These are phyloP conservation scores for Komagataella pastoris DNA, from an alignment of 805 yeast genomes.

Conservation along the genomic window DNA sequence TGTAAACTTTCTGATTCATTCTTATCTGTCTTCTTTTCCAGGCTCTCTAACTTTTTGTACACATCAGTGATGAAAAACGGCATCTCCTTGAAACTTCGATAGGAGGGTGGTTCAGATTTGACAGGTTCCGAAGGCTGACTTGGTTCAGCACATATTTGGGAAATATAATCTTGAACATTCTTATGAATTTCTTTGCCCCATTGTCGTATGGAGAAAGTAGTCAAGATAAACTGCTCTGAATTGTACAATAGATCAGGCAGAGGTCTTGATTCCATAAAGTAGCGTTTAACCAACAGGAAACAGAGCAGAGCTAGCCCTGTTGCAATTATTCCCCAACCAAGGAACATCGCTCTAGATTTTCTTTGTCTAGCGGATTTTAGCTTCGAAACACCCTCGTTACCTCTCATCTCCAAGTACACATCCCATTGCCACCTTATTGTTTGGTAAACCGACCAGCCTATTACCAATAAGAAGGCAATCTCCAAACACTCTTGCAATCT, in stretches of 20 bases:
- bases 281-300: neutral
- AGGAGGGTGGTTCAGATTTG: neutral
- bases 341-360: neutral
- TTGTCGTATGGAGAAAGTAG: neutral
- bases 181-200: neutral
- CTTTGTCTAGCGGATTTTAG: neutral
- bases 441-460: neutral
- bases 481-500: neutral
- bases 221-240: neutral
- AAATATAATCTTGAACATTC: neutral
- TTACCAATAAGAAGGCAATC: neutral
- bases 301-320: neutral
- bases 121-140: neutral
- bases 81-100: neutral
- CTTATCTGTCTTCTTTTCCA: neutral
- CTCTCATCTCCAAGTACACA: neutral
- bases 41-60: neutral
- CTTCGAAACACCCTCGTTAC: neutral
- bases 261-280: neutral
- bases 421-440: neutral
- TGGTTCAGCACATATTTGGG: neutral
- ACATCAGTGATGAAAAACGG: neutral
- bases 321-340: neutral
- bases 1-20: neutral
- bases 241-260: neutral